Evolutionary conservation across 768 basidiomycete genomes (phyloP).

Genomic region (Phaeotremella fagi): DNA sequence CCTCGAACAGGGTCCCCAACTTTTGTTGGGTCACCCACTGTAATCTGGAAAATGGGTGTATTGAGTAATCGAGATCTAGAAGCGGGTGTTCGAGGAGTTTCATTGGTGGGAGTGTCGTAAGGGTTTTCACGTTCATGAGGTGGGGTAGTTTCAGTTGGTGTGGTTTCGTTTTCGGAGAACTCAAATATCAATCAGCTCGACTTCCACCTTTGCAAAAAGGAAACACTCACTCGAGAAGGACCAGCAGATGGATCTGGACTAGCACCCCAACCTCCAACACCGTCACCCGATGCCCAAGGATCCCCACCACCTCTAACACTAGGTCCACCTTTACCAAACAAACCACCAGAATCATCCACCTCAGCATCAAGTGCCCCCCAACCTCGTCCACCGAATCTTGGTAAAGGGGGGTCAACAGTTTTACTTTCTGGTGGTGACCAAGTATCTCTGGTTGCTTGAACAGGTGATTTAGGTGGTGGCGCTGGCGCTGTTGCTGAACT

Average conservation of each 20-base stretch:
- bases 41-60: constrained; percentile 68
- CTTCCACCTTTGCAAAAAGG: neutral
- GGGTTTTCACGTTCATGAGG: neutral
- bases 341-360: constrained; percentile 17
- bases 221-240: neutral
- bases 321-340: constrained; percentile 39
- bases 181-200: neutral
- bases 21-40: constrained; percentile 94
- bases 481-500: neutral
- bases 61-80: constrained; percentile 8
- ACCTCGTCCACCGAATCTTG: constrained; percentile 35
- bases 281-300: neutral
- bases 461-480: constrained; percentile 1
- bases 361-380: constrained; percentile 40
- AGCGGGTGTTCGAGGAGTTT: constrained; percentile 1
- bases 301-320: constrained; percentile 3
- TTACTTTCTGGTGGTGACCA: neutral
- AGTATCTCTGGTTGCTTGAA: neutral
- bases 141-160: neutral
- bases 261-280: constrained; percentile 10
- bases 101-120: neutral
- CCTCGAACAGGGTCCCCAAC: constrained; percentile 82
- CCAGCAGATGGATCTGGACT: constrained; percentile 3
- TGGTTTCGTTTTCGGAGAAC: neutral
- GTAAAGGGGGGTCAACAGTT: neutral